phyloP scores from a whole-genome alignment of 148 eudicot species.

The Fagopyrum tataricum region DNA sequence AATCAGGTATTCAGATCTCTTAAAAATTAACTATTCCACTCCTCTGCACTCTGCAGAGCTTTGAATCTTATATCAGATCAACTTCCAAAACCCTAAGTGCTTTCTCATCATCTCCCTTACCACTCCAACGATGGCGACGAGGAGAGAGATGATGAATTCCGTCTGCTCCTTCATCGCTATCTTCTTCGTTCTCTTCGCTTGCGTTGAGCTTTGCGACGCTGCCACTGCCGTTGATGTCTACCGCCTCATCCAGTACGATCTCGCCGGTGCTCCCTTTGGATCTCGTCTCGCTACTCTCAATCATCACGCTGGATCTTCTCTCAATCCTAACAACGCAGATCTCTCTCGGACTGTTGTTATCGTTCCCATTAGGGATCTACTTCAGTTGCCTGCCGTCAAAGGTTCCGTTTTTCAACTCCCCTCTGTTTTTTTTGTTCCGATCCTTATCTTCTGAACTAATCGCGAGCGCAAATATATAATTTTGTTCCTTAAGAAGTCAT shows the following conservation, averaged over 20 bases:
- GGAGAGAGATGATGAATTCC: constrained; percentile 30
- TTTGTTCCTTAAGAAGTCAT: not conserved
- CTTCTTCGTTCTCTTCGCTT: constrained; percentile 47
- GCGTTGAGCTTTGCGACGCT: constrained; percentile 87
- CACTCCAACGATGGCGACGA: constrained; percentile 31
- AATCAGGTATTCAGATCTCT: not conserved
- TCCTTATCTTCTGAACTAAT: not conserved
- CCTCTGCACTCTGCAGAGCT: not conserved
- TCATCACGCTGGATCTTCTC: constrained; percentile 85
- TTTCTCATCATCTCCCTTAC: constrained; percentile 7
- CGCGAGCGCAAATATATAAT: not conserved
- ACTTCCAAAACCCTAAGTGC: constrained; percentile 15
- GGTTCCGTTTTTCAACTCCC: constrained; percentile 27
- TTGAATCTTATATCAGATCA: not conserved
- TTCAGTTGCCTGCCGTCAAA: constrained; percentile 42
- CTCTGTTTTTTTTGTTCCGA: not conserved
- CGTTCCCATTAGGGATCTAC: constrained; percentile 67
- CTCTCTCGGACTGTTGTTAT: constrained; percentile 78
- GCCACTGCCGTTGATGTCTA: constrained; percentile 92
- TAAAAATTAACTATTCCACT: not conserved
- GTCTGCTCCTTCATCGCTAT: constrained; percentile 44
- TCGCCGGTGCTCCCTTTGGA: constrained; percentile 86
- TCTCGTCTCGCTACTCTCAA: constrained; percentile 73
- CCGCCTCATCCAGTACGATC: constrained; percentile 94
- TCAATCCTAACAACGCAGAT: constrained; percentile 45